Percentiles rank a stretch among this genome's conserved stretches.
Evolutionary conservation across 2,329 filamentous ascomycete species (phyloP).

Genomic region (Penicillium vulpinum): DNA sequence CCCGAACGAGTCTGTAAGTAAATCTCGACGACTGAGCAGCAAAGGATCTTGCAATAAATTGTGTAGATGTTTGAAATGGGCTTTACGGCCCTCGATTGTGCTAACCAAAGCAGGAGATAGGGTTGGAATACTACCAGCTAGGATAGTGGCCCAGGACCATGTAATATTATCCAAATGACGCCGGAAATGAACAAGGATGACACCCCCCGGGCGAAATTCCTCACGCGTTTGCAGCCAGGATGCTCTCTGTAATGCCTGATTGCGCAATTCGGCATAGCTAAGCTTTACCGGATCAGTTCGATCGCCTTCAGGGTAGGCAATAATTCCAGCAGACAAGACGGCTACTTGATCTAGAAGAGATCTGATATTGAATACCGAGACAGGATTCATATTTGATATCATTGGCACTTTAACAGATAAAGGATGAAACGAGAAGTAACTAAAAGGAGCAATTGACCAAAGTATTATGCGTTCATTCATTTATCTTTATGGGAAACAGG

Average conservation of each 20-base stretch:
- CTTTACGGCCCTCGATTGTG: not conserved
- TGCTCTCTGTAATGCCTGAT: not conserved
- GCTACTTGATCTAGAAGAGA: not conserved
- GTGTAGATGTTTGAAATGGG: not conserved
- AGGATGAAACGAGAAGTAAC: not conserved
- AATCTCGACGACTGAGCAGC: not conserved
- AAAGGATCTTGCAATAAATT: not conserved
- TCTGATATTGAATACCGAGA: not conserved
- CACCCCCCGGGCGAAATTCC: not conserved
- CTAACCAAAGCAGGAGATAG: not conserved
- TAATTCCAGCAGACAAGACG: not conserved
- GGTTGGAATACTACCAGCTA: not conserved
- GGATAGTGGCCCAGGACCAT: not conserved
- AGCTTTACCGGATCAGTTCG: not conserved
- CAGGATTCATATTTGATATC: not conserved
- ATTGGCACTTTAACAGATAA: not conserved
- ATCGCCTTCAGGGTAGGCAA: not conserved
- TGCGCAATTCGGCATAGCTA: not conserved
- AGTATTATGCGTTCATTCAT: too few relatives aligned
- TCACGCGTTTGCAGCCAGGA: not conserved
- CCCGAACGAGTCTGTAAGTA: not conserved
- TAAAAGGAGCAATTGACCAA: not conserved
- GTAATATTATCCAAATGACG: not conserved
- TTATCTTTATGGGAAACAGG: too few relatives aligned
- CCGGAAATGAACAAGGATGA: not conserved